Evolutionary conservation across 768 basidiomycete species (phyloP).

Genomic region (Tephrocybe sp.): DNA sequence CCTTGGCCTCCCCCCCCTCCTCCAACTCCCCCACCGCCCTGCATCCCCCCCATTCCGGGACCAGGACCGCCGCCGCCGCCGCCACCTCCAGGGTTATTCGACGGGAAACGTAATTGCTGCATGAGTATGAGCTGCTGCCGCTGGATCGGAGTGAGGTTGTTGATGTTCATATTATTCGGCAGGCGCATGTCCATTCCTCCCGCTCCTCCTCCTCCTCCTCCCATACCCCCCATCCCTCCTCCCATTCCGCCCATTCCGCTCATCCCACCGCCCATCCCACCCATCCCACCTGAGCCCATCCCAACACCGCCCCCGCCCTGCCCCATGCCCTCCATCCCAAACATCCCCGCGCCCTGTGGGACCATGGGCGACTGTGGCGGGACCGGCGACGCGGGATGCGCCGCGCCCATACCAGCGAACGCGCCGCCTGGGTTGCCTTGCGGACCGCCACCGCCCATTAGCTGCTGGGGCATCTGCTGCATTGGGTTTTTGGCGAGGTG

Average conservation of each 20-base stretch:
- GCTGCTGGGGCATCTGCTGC: conserved; percentile 22
- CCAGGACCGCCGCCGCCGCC: neutral
- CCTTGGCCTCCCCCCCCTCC: conserved; percentile 4
- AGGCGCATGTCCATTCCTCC: conserved; percentile 19
- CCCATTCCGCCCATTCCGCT: neutral
- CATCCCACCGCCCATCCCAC: neutral
- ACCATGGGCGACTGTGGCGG: conserved; percentile 19
- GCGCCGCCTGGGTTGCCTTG: conserved; percentile 1
- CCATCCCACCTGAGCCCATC: conserved; percentile 30
- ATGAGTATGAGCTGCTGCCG: conserved; percentile 42
- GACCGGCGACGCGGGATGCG: conserved; percentile 24
- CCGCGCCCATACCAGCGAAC: neutral
- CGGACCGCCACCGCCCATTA: neutral
- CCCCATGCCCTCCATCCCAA: conserved; percentile 21
- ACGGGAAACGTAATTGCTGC: conserved; percentile 29
- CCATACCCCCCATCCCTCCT: conserved; percentile 23
- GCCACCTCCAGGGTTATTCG: conserved; percentile 13
- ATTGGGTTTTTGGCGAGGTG: conserved; percentile 14
- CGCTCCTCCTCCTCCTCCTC: conserved; percentile 26
- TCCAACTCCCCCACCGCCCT: neutral
- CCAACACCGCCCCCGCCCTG: conserved; percentile 21
- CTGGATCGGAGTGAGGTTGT: conserved; percentile 39
- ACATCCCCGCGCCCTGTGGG: conserved; percentile 17
- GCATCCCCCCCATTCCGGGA: neutral
- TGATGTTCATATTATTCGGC: conserved; percentile 27